Base-by-base conservation (phyloP, 345 rosid genomes). In the Populus tremula region DNA sequence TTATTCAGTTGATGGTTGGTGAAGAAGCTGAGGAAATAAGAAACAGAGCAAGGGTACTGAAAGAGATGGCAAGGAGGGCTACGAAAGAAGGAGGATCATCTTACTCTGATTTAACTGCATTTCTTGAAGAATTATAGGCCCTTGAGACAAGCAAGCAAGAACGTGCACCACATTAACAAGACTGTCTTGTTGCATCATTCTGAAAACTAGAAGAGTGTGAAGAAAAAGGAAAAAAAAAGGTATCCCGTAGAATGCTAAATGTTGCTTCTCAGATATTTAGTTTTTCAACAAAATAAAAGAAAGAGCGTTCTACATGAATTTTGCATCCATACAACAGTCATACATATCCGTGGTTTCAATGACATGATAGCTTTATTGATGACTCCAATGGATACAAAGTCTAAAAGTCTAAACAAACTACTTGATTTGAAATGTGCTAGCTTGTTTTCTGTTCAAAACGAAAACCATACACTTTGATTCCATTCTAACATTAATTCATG, bases 11-110 rank as follows among this genome's bases (percentile, higher is more conserved):
- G 2, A 85, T 83, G 87, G 68, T 18, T 16, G 88, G 89, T 2
- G 83, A 79, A 1, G 56, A 71, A 53, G 84, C 82, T 2, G 84
- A 70, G 7, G 82, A 80, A 23, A 80, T 73, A 63, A 78, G 87
- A 36, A 81, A 31, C 65, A 85, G 79, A 70, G 87, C 84, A 14
- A 72, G 53, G 50, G 59, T 11, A 18, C 50, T 88, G 2, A 77
- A 67, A 0, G 77, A 43, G 27, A 65, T 45, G 79, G 89, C 86
- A 2, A 82, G 76, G 74, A 75, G 31, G 25, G 88, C 87, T 45
- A 66, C 80, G 10, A 81, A 82, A 49, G 76, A 77, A 16, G 89
- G 84, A 8, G 88, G 89, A 5, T 84, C 89, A 5, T 88, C 87
- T 2, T 12, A 23, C 74, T 38, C 74, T 36, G 79, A 82, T 71